phyloP scores from a whole-genome alignment of 108 stramenopile species.

The Nitzschia putrida region DNA sequence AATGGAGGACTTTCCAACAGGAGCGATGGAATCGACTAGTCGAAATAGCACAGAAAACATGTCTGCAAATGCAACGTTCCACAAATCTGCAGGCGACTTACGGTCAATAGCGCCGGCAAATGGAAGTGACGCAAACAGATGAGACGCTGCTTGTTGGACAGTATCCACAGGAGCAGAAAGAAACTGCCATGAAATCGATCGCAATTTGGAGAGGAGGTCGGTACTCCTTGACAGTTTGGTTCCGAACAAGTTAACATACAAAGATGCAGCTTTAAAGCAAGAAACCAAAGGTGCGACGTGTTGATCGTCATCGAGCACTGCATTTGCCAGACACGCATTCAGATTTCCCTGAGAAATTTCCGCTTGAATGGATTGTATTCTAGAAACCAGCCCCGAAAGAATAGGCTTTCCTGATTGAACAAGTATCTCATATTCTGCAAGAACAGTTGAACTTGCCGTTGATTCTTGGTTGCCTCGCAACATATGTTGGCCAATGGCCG shows the following conservation, averaged over 20 bases:
- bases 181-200: slow-evolving; percentile 12
- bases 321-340: slow-evolving; percentile 5
- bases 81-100: slow-evolving; percentile 29
- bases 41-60: slow-evolving; percentile 5
- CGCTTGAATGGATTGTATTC: slow-evolving; percentile 10
- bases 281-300: slow-evolving; percentile 27
- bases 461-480: slow-evolving; percentile 1
- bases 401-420: slow-evolving; percentile 27
- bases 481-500: slow-evolving; percentile 27
- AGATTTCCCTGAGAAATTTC: neutral
- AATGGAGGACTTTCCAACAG: slow-evolving; percentile 7
- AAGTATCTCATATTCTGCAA: slow-evolving; percentile 40
- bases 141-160: slow-evolving; percentile 37
- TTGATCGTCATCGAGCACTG: slow-evolving; percentile 8
- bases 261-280: slow-evolving; percentile 24
- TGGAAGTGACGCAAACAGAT: slow-evolving; percentile 33
- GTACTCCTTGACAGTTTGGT: slow-evolving; percentile 47
- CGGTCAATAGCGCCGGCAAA: slow-evolving; percentile 36
- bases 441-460: slow-evolving; percentile 12
- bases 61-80: slow-evolving; percentile 27
- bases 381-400: slow-evolving; percentile 27
- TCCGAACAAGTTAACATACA: slow-evolving; percentile 39
- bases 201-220: slow-evolving; percentile 16
- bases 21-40: slow-evolving; percentile 34
- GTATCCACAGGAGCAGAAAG: slow-evolving; percentile 10